Evolutionary conservation across 225 moss, liverwort and hornwort genomes (phyloP).

Genomic region (Sphagnum contortum): DNA sequence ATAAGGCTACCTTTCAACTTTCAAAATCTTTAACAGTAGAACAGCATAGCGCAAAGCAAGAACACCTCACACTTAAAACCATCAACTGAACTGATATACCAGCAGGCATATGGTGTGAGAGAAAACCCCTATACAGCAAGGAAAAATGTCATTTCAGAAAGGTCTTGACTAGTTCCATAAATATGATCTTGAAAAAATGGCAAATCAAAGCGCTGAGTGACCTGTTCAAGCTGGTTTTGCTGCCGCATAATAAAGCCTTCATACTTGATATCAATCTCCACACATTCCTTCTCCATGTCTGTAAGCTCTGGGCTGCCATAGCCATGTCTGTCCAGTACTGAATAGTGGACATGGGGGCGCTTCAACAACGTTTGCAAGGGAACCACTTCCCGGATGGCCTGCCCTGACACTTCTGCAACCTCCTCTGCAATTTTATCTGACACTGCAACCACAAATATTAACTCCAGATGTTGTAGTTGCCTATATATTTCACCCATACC

Average conservation of each 20-base stretch:
- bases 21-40: too few species aligned
- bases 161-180: too few species aligned
- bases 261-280: slow-evolving; percentile 91
- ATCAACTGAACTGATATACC: too few species aligned
- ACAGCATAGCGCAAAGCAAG: too few species aligned
- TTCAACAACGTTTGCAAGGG: slow-evolving; percentile 59
- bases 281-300: slow-evolving; percentile 64
- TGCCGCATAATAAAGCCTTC: slow-evolving; percentile 88
- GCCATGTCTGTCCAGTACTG: slow-evolving; percentile 63
- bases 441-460: slow-evolving; percentile 20
- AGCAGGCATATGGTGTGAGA: too few species aligned
- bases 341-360: slow-evolving; percentile 79
- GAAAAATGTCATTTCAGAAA: too few species aligned
- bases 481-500: too few species aligned
- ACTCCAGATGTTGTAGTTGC: too few species aligned
- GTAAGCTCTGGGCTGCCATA: slow-evolving; percentile 53
- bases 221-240: slow-evolving; percentile 82
- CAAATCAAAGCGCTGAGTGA: not conserved
- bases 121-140: too few species aligned
- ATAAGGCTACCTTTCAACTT: too few species aligned
- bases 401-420: slow-evolving; percentile 62
- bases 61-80: too few species aligned
- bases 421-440: slow-evolving; percentile 52
- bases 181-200: too few species aligned
- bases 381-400: slow-evolving; percentile 62